Base-by-base conservation (phyloP, 805 yeast species). In the Candida ortonii region DNA sequence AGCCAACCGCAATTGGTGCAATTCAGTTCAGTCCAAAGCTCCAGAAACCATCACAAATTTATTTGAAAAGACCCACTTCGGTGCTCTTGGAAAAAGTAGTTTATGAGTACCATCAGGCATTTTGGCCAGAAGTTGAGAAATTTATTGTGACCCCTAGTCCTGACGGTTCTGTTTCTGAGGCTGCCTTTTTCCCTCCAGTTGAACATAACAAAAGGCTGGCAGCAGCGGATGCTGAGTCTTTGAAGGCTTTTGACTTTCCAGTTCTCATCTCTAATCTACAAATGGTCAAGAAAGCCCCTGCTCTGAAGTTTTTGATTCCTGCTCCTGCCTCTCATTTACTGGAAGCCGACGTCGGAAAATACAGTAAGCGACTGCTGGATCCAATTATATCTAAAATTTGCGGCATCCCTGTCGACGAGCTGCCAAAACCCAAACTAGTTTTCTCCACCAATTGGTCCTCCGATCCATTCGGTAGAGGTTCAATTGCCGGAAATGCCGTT, bases 401-500 rank as follows among this genome's bases (percentile, higher is more conserved):
- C 1, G 57, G 52, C 12, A 30, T 57, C 5, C 43, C 41, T 1
- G 34, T 41, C 2, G 29, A 24, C 3, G 44, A 44, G 10, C 28
- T 57, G 10, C 55, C 60, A 5, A 33, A 48, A 20, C 64, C 65
- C 3, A 44, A 43, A 10, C 31, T 47, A 8, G 36, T 44, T 7
- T 36, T 56, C 19, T 46, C 54, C 3, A 62, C 75, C 2, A 57
- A 57, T 25, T 74, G 80, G 80, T 64, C 74, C 2, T 46, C 40
- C 5, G 74, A 74, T 44, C 76, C 76, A 1, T 72, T 52, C 47
- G 59, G 67, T 14, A 52, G 76, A 38, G 79, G 79, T 12, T 67
- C 78, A 1, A 69, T 72, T 43, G 46, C 68, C 4, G 69, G 72
- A 3, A 48, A 62, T 32, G 57, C 65, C 9, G 64, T 65, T 0